Evolutionary conservation across 1,284 basidiomycete species (phyloP), one percentile per base, ranked within the genome.

Genomic region (Cryptococcus sp.): DNA sequence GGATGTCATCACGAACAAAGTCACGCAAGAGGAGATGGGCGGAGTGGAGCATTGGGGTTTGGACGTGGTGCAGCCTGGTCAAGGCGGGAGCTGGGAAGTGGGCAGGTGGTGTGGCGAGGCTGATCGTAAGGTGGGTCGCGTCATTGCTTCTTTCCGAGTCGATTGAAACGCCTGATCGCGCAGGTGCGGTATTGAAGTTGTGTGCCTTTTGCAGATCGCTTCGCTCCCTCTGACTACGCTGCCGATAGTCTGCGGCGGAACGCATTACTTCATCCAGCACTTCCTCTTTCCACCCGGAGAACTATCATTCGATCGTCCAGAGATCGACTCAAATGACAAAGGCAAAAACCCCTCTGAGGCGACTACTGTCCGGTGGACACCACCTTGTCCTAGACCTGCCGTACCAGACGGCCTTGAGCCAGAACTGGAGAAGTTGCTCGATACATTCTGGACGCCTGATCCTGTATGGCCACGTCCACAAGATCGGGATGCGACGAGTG

Each of bases 221-320:
- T 49, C 58, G 16, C 20, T 73, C 42, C 46, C 57, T 7, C 17
- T 38, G 1, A n/a, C 82, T 1, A 81, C 87, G 55, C 77, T 97
- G 7, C 93, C 94, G 0, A 90, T 99, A 55, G 81, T 96, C 4
- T 93, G 95, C 48, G 95, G 95, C 3, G 95, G 95, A 7, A 99
- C 95, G 0, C 88, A 91, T 17, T 99, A 99, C 76, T 99, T 96
- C 86, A 88, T 96, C 20, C 95, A 99, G 74, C 92, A 99, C 75
- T 76, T 73, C 44, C 71, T 79, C n/a, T 77, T 78, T 10, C 93
- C 93, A 65, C 88, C 91, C 0, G 84, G 86, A 60, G 84, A 88
- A 39, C 80, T 93, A 20, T 79, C 80, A 0, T 60, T 81, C 6
- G 71, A 68, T 1, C 69, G 74, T 0, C 40, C 62, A 39, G 48